A percentile compares a stretch with the other conserved stretches of the same genome.
Conservation (phyloP, 495 filamentous ascomycete species). For the Parathielavia hyrcaniae region DNA sequence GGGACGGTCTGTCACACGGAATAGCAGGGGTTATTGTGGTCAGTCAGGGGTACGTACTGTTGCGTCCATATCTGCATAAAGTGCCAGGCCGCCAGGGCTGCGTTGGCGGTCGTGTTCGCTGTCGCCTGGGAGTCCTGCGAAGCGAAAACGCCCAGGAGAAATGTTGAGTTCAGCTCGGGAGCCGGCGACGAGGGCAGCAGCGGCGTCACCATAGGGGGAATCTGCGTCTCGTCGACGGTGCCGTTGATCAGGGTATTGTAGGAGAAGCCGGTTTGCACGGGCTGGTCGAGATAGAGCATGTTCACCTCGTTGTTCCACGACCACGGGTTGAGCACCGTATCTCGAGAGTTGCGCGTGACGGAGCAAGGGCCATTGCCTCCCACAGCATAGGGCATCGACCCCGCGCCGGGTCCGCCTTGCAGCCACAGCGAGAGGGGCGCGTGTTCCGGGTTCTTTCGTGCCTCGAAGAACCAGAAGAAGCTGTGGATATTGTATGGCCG, state of each 20-base stretch:
- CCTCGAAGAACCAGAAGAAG: conserved; percentile 75
- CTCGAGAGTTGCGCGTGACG: conserved; percentile 41
- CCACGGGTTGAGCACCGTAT: conserved; percentile 40
- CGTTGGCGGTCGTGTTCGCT: conserved; percentile 55
- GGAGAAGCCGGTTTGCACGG: conserved; percentile 48
- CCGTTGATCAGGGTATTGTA: conserved; percentile 44
- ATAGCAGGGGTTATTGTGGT: not conserved
- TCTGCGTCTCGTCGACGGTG: conserved; percentile 29
- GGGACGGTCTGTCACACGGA: not conserved
- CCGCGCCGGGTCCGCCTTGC: conserved; percentile 55
- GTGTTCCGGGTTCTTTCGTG: conserved; percentile 49
- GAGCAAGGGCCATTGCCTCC: conserved; percentile 47
- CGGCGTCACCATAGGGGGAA: conserved; percentile 15
- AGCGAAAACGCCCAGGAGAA: conserved; percentile 54
- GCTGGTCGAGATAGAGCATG: conserved; percentile 64
- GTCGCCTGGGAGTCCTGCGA: conserved; percentile 44
- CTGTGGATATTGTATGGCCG: conserved; percentile 61
- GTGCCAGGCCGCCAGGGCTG: conserved; percentile 58
- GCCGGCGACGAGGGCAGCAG: conserved; percentile 24
- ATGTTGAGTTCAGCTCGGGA: conserved; percentile 29
- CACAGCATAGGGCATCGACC: conserved; percentile 56
- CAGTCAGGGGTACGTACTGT: conserved; percentile 14
- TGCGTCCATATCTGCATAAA: conserved; percentile 58
- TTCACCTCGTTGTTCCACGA: conserved; percentile 65
- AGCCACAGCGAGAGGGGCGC: conserved; percentile 59